Evolutionary conservation across 345 rosid species (phyloP), one percentile per base, ranked within the genome.

Genomic region (Eucalyptus sp.): DNA sequence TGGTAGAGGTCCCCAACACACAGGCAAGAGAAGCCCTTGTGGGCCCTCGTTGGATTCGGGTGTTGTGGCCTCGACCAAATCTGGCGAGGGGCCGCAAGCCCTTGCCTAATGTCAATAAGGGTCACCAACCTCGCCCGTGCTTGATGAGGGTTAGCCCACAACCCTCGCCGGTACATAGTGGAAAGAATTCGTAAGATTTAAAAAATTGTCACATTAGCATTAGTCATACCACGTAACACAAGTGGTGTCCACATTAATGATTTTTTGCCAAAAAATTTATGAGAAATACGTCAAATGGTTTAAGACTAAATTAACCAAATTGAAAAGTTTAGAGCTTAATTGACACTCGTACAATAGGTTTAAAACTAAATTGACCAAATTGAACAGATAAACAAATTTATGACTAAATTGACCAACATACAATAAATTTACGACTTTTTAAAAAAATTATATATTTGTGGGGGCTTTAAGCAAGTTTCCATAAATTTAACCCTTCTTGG

Each of bases 1-100:
- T 5, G 13, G 43, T 7, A 37, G 0, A 10, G 27, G 14, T 76
- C 83, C 46, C 27, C 3, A 5, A 1, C 7, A 37, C 14, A 37
- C 0, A 18, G 4, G 8, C 0, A 3, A 37, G 14, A 44, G 83
- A 37, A 4, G 27, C 14, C 14, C 46, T 33, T 2, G 14, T 0
- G 12, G 43, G 24, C 24, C 12, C 80, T 31, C 12, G 10, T 2
- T 4, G 1, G 3, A 71, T 71, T 7, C 37, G 27, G 83, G 27
- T 37, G 48, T 76, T 5, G 48, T 5, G 20, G 27, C 27, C 25
- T 76, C 1, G 8, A 22, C 13, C 4, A 37, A 22, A 71, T 71
- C 14, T 18, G 3, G 14, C 3, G 13, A 68, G 44, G 13, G 4
- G 4, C 7, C 1, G 9, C 33, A 22, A 68, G 2, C 80, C 80